These are phyloP conservation scores for Metschnikowia corniflorae DNA, from an alignment of 805 yeast genomes.

Conservation along the genomic window DNA sequence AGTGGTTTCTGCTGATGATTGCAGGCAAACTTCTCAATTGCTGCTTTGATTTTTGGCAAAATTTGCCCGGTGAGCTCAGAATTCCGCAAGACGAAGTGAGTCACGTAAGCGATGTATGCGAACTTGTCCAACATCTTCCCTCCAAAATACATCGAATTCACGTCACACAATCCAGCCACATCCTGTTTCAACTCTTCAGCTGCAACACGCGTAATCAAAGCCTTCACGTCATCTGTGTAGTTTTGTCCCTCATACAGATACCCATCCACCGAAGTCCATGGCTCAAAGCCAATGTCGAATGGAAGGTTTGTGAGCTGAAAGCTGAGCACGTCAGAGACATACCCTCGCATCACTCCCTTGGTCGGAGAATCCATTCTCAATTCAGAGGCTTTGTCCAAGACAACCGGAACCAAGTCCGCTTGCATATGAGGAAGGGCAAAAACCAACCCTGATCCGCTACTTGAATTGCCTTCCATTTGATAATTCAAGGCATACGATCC, in stretches of 20 bases:
- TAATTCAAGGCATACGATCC: conserved; percentile 31
- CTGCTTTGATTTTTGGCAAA: conserved; percentile 57
- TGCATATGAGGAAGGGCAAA: conserved; percentile 55
- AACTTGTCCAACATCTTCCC: conserved; percentile 89
- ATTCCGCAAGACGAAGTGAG: conserved; percentile 63
- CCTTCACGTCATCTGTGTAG: conserved; percentile 30
- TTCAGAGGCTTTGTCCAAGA: conserved; percentile 27
- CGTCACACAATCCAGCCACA: conserved; percentile 52
- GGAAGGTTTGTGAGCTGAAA: conserved; percentile 44
- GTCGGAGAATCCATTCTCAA: conserved; percentile 46
- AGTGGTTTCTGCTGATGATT: conserved; percentile 74
- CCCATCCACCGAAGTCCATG: conserved; percentile 46
- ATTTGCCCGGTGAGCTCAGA: conserved; percentile 45
- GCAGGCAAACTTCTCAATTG: conserved; percentile 62
- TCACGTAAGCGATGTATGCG: conserved; percentile 78
- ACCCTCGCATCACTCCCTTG: conserved; percentile 47
- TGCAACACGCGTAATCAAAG: conserved; percentile 37
- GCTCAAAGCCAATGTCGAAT: conserved; percentile 42
- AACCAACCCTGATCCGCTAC: conserved; percentile 32
- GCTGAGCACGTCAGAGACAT: conserved; percentile 34
- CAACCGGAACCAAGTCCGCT: conserved; percentile 31
- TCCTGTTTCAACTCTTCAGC: conserved; percentile 57
- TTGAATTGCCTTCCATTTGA: conserved; percentile 24
- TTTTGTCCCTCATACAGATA: conserved; percentile 8
- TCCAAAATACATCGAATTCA: conserved; percentile 85